Evolutionary conservation across 2,329 filamentous ascomycete species (phyloP), one percentile per base, ranked within the genome.

Genomic region (Lasiodiplodia sp.): DNA sequence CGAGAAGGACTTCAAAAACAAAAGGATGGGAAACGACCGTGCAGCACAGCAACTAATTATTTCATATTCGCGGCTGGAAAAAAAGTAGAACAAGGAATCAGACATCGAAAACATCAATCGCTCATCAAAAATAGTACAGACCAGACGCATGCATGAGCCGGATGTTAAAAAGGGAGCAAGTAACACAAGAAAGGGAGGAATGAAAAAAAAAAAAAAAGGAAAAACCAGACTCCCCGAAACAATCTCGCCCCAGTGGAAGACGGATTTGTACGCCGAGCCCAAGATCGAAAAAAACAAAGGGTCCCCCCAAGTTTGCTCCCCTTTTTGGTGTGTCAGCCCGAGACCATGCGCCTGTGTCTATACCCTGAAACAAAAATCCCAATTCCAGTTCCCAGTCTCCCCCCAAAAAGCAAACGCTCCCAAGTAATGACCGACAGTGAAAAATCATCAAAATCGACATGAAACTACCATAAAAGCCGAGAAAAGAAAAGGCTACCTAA

Each of bases 401-500:
- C 40, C 40, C 28, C 28, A 4, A 28, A 28, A 28, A 28, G 28
- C 28, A 28, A 47, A 47, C 18, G 40, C 28, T 52, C 18, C 25
- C n/a, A 64, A 64, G 28, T 64, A 64, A 52, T 5, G 60, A 64
- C 44, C 40, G 58, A 62, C 38, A 51, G 40, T 49, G 25, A 56
- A 16, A 56, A 51, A 28, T 3, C 44, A 64, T 12, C 6, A 52
- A 64, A 18, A 52, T 37, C 28, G 23, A 64, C 31, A 18, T 38
- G n/a, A 16, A 16, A 52, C 28, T 25, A 64, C 44, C 2, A n/a
- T 25, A 52, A 52, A 34, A 40, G n/a, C 60, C 28, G 44, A 44
- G 21, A 18, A 40, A 60, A 60, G 21, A 37, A 57, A 18, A 60
- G 21, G 21, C 28, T 51, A 52, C 23, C 25, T 11, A 51, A 52